Evolutionary conservation across 78 protist genomes (phyloP), one percentile per base, ranked within the genome.

Genomic region (Emiliania huxleyi): DNA sequence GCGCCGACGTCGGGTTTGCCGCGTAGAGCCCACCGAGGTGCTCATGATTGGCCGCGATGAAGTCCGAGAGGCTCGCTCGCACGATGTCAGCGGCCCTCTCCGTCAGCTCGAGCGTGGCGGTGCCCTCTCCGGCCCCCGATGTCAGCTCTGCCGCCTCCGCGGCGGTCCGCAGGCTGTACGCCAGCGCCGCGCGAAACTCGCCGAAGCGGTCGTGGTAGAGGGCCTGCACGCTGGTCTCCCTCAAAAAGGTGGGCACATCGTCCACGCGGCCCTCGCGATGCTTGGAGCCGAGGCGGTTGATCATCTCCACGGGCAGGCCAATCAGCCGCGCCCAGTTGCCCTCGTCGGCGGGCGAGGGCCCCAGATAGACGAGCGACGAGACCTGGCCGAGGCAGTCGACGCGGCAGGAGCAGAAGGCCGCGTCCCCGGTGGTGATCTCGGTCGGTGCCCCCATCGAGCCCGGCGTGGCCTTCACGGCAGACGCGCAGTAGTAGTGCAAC

Each of bases 171-270:
- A 75, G 21, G n/a, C 18, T 22, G n/a, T 35, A 29, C 8, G n/a
- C 44, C 56, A 81, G 48, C 33, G 89, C 89, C 40, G 89, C 19
- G 33, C 69, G 90, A 55, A 92, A 92, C 44, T 56, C 90, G 46
- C 26, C 56, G 91, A 79, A 92, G 69, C 94, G 90, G 71, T 92
- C 94, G 46, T 92, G 94, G 91, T 21, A 92, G 26, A 83, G 91
- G 26, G 55, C 79, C 56, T 37, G 0, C 18, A 90, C 73, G 91
- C 94, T 81, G 49, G 0, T 44, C 73, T 92, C n/a, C 15, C 94
- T 90, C 48, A 92, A 29, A 23, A 92, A 92, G 69, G n/a, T 23
- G 90, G 69, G 77, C 45, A 43, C 25, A 73, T 44, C 62, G 21
- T 22, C 29, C 35, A 44, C 45, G 40, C 26, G 21, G 43, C 73